Percentiles rank a stretch among this genome's conserved stretches.
Conservation (phyloP, 257 asterid genomes). For the Solanum acaule region DNA sequence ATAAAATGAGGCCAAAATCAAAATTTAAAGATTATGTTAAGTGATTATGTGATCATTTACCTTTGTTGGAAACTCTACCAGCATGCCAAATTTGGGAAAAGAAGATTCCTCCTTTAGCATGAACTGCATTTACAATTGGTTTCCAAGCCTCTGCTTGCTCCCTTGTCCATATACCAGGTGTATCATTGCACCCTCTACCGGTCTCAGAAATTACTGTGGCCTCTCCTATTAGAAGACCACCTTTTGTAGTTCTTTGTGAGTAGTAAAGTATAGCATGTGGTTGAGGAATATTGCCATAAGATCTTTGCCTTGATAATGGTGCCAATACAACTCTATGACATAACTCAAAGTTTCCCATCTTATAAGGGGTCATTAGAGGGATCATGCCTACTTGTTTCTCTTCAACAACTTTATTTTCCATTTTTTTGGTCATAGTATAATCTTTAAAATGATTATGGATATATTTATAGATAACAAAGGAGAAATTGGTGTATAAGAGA, state of each 20-base stretch:
- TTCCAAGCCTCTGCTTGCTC: background rate
- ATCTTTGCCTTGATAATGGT: background rate
- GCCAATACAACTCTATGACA: background rate
- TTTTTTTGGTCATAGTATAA: background rate
- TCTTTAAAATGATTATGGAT: too few species aligned
- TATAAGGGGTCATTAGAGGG: background rate
- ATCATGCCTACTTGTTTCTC: background rate
- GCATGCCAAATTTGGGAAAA: background rate
- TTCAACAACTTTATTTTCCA: background rate
- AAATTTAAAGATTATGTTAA: background rate
- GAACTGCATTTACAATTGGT: background rate
- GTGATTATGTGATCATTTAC: background rate
- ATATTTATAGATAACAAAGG: background rate
- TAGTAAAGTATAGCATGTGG: background rate
- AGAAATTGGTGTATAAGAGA: too few species aligned
- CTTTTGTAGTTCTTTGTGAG: background rate
- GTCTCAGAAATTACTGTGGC: background rate
- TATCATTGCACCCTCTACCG: accelerated
- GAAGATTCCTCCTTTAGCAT: background rate
- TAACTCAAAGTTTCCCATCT: background rate
- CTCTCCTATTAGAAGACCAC: background rate
- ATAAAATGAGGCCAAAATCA: too few species aligned
- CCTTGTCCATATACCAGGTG: background rate
- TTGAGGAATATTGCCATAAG: background rate
- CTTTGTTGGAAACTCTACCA: background rate